Base-by-base conservation (phyloP, 495 filamentous ascomycete species). In the Glarea lozoyensis region DNA sequence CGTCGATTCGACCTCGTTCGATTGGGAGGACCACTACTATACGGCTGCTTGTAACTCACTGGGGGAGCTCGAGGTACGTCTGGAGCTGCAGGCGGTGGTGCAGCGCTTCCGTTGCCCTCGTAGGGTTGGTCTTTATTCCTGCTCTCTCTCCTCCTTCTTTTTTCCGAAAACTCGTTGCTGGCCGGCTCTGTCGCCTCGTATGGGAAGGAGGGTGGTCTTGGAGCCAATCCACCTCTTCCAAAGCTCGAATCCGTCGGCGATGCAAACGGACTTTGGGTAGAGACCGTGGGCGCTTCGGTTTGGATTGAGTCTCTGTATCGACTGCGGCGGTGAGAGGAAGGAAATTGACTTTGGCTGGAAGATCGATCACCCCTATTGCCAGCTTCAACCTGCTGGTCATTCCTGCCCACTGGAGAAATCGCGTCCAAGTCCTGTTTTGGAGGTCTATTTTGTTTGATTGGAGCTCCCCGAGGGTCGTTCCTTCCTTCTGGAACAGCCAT, bases 41-140 rank as follows among this genome's bases (percentile, higher is more conserved):
- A 65, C 18, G 72, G 67, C 15, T 68, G 60, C 45, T 60, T 67
- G 54, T 78, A 82, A 31, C 74, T 77, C n/a, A 71, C 57, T 1
- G 78, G 72, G 17, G 72, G 75, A 18, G 67, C 67, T 53, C 69
- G 70, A 3, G 78, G 77, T 1, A 66, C 71, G 41, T 81, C 78
- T 39, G 78, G 73, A 17, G 71, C 78, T 31, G 69, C 66, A 43
- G 75, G 76, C 4, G 65, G 72, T 24, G 60, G 44, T 33, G 58
- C 56, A 17, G 52, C 37, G 42, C 60, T 36, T 48, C 48, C 48
- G 61, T 56, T 22, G 53, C 54, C 55, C 46, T 60, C 52, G 54
- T 58, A 59, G 55, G 12, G 7, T 40, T 46, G 34, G 6, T 56
- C 52, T 58, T 43, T 41, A 60, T 50, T 57, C 60, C 52, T 59